Conservation (phyloP, 352 stramenopile species). For the Blastocystis sp. region DNA sequence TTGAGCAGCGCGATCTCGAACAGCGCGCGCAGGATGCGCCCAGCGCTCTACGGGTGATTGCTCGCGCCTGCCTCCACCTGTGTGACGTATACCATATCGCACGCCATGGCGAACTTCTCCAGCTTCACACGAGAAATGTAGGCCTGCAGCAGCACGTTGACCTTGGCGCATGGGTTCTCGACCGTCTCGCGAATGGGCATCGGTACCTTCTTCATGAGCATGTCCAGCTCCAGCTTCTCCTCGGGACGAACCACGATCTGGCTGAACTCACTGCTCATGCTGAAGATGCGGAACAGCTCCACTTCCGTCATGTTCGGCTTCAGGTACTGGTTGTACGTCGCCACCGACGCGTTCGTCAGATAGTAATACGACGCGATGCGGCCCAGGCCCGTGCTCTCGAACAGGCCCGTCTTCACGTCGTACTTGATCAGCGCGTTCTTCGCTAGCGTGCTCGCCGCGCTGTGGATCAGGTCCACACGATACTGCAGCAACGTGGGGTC, state of each 20-base stretch:
- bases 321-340: constrained; percentile 92
- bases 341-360: constrained; percentile 93
- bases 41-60: constrained; percentile 93
- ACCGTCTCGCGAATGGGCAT: constrained; percentile 84
- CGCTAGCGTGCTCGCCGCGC: constrained; percentile 74
- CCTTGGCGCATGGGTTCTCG: constrained; percentile 89
- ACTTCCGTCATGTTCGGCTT: constrained; percentile 76
- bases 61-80: constrained; percentile 98
- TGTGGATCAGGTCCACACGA: constrained; percentile 72
- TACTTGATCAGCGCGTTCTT: constrained; percentile 80
- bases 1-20: constrained; percentile 96
- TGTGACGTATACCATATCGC: constrained; percentile 97
- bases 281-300: constrained; percentile 42
- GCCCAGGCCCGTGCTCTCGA: constrained; percentile 88
- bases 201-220: constrained; percentile 82
- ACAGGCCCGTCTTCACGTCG: constrained; percentile 79
- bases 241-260: constrained; percentile 92
- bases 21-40: constrained; percentile 89
- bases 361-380: constrained; percentile 97
- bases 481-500: constrained; percentile 80
- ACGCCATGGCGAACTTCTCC: constrained; percentile 92
- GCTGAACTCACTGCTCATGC: constrained; percentile 85
- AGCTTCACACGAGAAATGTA: constrained; percentile 84
- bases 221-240: constrained; percentile 87
- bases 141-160: constrained; percentile 90